Evolutionary conservation across 768 basidiomycete species (phyloP), one percentile per base, ranked within the genome.

Genomic region (Leccinum rimulosum): DNA sequence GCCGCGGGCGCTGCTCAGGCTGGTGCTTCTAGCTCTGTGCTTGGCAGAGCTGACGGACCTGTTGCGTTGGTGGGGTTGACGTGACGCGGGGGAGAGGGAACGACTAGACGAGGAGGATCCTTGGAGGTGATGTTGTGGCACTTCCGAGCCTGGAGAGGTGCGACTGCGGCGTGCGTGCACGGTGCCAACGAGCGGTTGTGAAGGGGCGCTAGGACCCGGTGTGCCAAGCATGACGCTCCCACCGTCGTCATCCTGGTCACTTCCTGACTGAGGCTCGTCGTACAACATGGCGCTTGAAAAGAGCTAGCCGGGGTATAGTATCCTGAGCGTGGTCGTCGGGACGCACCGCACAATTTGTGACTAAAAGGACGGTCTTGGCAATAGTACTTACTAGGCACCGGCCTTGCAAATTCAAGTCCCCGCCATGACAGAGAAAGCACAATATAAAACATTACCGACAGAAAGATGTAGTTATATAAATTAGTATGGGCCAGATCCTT

Each of bases 71-170:
- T 79, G 73, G 47, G 78, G 70, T 47, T 76, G 77, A 33, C 79
- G 76, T 11, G 79, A 68, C 11, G 78, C 73, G n/a, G 85, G 81
- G 6, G 84, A 82, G 31, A 69, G 52, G 6, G 77, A 60, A 38
- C 80, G 71, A 11, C 75, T 64, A 12, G 76, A 65, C 38, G 74
- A 66, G 22, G 82, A 74, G 61, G 82, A 85, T 56, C 86, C 89
- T 64, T 84, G 83, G 66, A 84, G 77, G 68, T 87, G 88, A 65
- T 62, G 88, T 15, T 75, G 77, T 35, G 86, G 86, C 7, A 83
- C 82, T 38, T 87, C 84, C 17, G 73, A 84, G 60, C 17, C 40
- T 43, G 80, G 80, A n/a, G 87, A 84, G 57, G 78, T 76, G 57
- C 80, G 80, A 68, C 82, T 85, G 54, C 79, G 63, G 54, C 74